Conservation (phyloP, 179 eudicot species). For the Sideroxylon spinosum region DNA sequence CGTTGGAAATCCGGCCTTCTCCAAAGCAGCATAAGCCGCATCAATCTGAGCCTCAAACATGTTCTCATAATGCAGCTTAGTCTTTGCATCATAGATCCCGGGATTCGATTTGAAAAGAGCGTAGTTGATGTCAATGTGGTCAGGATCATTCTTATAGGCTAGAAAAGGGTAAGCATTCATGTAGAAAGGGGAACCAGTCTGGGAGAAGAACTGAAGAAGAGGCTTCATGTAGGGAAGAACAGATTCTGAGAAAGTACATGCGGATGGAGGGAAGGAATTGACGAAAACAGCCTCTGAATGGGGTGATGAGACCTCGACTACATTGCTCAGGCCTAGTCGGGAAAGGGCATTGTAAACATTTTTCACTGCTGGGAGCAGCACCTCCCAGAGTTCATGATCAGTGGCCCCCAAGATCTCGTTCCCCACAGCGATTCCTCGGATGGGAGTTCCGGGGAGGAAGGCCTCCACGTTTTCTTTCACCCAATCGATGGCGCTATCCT, state of each 20-base stretch:
- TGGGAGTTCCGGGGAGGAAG: slow-evolving; percentile 49
- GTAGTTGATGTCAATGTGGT: slow-evolving; percentile 52
- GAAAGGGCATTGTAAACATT: slow-evolving; percentile 60
- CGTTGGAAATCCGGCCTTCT: slow-evolving; percentile 53
- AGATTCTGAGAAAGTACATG: slow-evolving; percentile 53
- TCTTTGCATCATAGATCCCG: slow-evolving; percentile 56
- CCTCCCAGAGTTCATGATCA: slow-evolving; percentile 59
- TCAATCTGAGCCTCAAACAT: slow-evolving; percentile 85
- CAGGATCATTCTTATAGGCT: slow-evolving; percentile 70
- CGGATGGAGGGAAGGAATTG: slow-evolving; percentile 72
- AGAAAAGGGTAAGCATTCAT: slow-evolving; percentile 81
- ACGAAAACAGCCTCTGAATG: slow-evolving; percentile 76
- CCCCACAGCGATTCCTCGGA: slow-evolving; percentile 75
- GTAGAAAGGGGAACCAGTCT: slow-evolving; percentile 61
- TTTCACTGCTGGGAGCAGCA: slow-evolving; percentile 48
- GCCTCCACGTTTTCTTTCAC: slow-evolving; percentile 65
- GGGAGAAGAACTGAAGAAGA: slow-evolving; percentile 49
- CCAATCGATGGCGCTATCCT: slow-evolving; percentile 61
- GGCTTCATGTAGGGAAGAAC: slow-evolving; percentile 58
- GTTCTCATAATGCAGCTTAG: slow-evolving; percentile 71
- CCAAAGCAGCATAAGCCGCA: slow-evolving; percentile 68
- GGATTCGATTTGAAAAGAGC: slow-evolving; percentile 57
- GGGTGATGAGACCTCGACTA: slow-evolving; percentile 63
- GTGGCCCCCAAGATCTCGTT: slow-evolving; percentile 61
- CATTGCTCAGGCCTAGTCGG: slow-evolving; percentile 27